Evolutionary conservation across 2,329 filamentous ascomycete genomes (phyloP).

Genomic region (Pseudocercospora crystallina): DNA sequence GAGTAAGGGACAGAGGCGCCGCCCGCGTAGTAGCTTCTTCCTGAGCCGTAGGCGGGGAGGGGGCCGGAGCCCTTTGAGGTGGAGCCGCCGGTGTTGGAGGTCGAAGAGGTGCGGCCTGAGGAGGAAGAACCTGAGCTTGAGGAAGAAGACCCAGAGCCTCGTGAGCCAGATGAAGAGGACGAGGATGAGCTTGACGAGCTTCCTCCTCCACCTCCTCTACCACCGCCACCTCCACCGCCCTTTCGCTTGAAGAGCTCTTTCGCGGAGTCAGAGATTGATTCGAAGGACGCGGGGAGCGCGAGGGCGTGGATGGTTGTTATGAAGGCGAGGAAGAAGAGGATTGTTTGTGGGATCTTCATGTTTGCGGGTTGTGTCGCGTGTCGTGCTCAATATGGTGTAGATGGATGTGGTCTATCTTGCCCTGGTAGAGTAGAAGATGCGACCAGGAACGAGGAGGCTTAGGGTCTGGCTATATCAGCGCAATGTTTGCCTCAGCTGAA

Average conservation of each 20-base stretch:
- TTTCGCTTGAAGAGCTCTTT: conserved; percentile 46
- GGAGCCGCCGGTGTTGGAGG: conserved; percentile 25
- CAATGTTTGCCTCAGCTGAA: too few species aligned
- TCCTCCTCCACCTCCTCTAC: conserved; percentile 41
- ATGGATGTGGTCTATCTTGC: background rate
- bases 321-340: conserved; percentile 32
- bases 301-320: conserved; percentile 34
- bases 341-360: conserved; percentile 30
- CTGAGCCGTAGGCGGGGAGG: conserved; percentile 57
- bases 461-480: too few species aligned
- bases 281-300: conserved; percentile 30
- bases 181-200: conserved; percentile 20
- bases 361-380: conserved; percentile 14
- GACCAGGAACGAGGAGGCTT: too few species aligned
- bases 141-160: conserved; percentile 16
- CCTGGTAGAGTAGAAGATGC: too few species aligned
- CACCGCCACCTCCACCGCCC: conserved; percentile 48
- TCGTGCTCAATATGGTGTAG: background rate
- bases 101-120: conserved; percentile 20
- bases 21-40: conserved; percentile 61
- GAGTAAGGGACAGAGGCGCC: conserved; percentile 66
- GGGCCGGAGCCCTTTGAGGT: conserved; percentile 61
- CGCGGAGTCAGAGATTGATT: conserved; percentile 35
- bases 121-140: conserved; percentile 19
- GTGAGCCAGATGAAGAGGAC: conserved; percentile 17